Conservation (phyloP, 2,329 filamentous ascomycete genomes). For the Neonectria ditissima region DNA sequence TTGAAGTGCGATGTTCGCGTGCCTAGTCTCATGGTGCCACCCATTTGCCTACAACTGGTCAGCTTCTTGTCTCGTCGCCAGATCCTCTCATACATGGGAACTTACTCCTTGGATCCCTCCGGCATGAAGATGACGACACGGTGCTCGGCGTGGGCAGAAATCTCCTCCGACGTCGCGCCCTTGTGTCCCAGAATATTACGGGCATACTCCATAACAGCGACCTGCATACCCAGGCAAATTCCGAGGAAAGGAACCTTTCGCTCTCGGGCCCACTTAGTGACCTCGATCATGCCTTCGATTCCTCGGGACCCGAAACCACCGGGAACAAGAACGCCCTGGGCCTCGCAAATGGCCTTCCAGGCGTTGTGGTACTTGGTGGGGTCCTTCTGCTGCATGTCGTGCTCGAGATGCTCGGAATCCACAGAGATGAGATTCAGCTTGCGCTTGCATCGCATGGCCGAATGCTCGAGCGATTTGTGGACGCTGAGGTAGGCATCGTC, state of each 20-base stretch:
- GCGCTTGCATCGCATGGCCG: slow-evolving; percentile 84
- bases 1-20: slow-evolving; percentile 82
- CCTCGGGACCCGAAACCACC: slow-evolving; percentile 86
- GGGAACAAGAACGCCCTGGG: slow-evolving; percentile 65
- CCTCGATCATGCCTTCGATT: slow-evolving; percentile 89
- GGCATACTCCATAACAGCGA: slow-evolving; percentile 90
- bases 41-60: slow-evolving; percentile 56
- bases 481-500: slow-evolving; percentile 90
- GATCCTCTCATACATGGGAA: not conserved
- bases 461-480: slow-evolving; percentile 87
- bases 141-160: slow-evolving; percentile 68
- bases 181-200: slow-evolving; percentile 77
- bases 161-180: slow-evolving; percentile 67
- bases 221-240: slow-evolving; percentile 92
- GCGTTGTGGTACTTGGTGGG: slow-evolving; percentile 85
- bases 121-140: slow-evolving; percentile 92
- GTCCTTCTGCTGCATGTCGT: slow-evolving; percentile 67
- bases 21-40: slow-evolving; percentile 89
- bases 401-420: slow-evolving; percentile 86
- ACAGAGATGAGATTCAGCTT: slow-evolving; percentile 87
- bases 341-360: slow-evolving; percentile 83
- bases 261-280: slow-evolving; percentile 87
- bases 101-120: slow-evolving; percentile 65
- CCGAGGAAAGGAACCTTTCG: slow-evolving; percentile 86
- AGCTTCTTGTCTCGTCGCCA: slow-evolving; percentile 7